phyloP scores from a whole-genome alignment of 2,329 filamentous ascomycete genomes.

The Grosmannia serpens region DNA sequence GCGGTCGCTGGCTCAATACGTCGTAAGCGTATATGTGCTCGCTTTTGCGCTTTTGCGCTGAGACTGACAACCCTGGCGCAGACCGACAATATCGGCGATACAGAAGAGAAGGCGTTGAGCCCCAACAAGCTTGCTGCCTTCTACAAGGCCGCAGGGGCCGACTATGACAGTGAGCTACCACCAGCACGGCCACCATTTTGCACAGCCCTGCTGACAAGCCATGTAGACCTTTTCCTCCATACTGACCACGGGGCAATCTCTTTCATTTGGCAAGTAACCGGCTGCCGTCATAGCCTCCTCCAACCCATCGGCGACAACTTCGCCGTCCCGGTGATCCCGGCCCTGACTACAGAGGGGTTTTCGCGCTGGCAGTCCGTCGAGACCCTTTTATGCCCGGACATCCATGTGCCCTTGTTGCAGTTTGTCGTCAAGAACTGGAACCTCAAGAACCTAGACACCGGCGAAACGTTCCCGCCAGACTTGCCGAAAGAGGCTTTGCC shows the following conservation, averaged over 20 bases:
- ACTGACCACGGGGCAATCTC: constrained; percentile 66
- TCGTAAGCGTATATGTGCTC: constrained; percentile 43
- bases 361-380: constrained; percentile 92
- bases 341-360: constrained; percentile 73
- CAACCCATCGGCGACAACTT: constrained; percentile 67
- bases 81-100: constrained; percentile 48
- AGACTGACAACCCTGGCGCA: constrained; percentile 19
- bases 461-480: constrained; percentile 51
- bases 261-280: constrained; percentile 84
- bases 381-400: constrained; percentile 73
- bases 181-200: background rate
- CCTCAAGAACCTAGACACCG: constrained; percentile 63
- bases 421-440: constrained; percentile 68
- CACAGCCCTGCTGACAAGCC: background rate
- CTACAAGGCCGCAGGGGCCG: constrained; percentile 62
- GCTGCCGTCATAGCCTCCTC: constrained; percentile 80
- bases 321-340: constrained; percentile 64
- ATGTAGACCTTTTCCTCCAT: constrained; percentile 59
- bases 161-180: constrained; percentile 51
- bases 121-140: constrained; percentile 65
- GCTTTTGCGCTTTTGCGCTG: background rate
- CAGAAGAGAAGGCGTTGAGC: constrained; percentile 39
- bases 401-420: constrained; percentile 76
- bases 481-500: constrained; percentile 58
- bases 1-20: constrained; percentile 54